Percentiles rank a stretch among this genome's conserved stretches.
phyloP scores from a whole-genome alignment of 2,329 filamentous ascomycete species.

The Mycosphaerelloides madeirae region DNA sequence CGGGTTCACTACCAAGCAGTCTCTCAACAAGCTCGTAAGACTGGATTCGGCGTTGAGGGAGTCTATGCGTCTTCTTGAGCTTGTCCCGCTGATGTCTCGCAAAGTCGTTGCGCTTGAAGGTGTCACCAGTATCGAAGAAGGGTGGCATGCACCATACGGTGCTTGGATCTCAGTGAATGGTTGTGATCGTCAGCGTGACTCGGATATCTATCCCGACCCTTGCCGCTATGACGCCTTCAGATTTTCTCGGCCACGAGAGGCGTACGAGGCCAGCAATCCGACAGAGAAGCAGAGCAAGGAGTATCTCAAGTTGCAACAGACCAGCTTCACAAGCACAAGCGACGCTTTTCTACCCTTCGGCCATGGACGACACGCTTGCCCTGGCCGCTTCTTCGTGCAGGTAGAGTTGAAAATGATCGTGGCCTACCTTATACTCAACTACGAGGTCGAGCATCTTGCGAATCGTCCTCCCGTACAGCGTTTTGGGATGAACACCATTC shows the following conservation, averaged over 20 bases:
- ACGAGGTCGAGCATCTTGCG: conserved; percentile 30
- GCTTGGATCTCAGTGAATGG: conserved; percentile 19
- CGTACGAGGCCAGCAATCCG: conserved; percentile 2
- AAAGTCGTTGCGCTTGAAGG: conserved; percentile 24
- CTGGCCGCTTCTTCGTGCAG: conserved; percentile 43
- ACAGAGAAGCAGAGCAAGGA: conserved; percentile 9
- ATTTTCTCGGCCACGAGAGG: conserved; percentile 18
- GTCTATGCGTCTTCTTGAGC: conserved; percentile 17
- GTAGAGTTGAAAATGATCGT: conserved; percentile 28
- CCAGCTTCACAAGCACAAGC: conserved; percentile 16
- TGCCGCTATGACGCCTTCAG: conserved; percentile 27
- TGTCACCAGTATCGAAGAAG: conserved; percentile 24
- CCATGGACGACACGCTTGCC: conserved; percentile 23
- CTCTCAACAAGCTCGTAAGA: conserved; percentile 20
- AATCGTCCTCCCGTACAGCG: conserved; percentile 26
- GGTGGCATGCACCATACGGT: conserved; percentile 19
- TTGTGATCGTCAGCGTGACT: conserved; percentile 22
- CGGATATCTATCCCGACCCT: conserved; percentile 20
- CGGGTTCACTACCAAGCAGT: conserved; percentile 18
- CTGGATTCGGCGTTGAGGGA: conserved; percentile 28
- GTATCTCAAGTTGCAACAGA: conserved; percentile 20
- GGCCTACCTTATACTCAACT: conserved; percentile 38
- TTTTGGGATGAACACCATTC: conserved; percentile 18
- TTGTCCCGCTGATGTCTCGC: conserved; percentile 20
- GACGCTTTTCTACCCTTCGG: conserved; percentile 24